Conservation (phyloP, 208 protist genomes). For the Herpetomonas samuelpessoai region DNA sequence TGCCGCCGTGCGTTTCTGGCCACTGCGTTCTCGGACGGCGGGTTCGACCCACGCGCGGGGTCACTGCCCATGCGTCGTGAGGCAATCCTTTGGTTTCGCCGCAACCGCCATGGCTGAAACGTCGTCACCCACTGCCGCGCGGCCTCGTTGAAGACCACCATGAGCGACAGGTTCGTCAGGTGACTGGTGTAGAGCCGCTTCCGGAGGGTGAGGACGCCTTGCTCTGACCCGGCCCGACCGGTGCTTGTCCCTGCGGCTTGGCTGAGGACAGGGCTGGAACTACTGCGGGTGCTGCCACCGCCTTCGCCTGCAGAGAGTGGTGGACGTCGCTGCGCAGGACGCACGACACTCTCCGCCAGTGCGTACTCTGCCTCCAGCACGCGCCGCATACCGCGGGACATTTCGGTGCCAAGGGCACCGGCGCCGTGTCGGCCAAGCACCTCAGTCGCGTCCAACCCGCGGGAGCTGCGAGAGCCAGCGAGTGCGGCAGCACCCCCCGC, state of each 20-base stretch:
- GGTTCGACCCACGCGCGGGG: no score
- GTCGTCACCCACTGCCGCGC: neutral
- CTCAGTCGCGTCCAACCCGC: neutral
- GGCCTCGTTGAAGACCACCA: neutral
- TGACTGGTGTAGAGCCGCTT: neutral
- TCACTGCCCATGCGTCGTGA: no score
- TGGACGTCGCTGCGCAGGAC: neutral
- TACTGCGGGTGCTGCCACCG: neutral
- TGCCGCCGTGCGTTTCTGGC: no score
- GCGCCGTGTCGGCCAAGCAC: neutral
- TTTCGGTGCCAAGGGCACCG: neutral
- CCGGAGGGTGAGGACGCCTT: neutral
- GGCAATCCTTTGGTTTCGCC: no score
- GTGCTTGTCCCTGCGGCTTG: no score
- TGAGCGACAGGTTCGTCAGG: neutral
- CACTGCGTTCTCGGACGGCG: no score
- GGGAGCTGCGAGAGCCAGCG: slow-evolving; percentile 5
- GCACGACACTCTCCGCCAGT: neutral
- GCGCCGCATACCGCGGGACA: neutral
- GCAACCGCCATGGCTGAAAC: neutral
- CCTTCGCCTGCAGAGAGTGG: neutral
- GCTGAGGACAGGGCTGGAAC: no score
- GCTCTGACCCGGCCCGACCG: no score
- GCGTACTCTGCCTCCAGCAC: neutral
- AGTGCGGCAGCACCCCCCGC: slow-evolving; percentile 15